Base-by-base conservation (phyloP, 2,329 filamentous ascomycete genomes). In the Ophiostoma ulmi region DNA sequence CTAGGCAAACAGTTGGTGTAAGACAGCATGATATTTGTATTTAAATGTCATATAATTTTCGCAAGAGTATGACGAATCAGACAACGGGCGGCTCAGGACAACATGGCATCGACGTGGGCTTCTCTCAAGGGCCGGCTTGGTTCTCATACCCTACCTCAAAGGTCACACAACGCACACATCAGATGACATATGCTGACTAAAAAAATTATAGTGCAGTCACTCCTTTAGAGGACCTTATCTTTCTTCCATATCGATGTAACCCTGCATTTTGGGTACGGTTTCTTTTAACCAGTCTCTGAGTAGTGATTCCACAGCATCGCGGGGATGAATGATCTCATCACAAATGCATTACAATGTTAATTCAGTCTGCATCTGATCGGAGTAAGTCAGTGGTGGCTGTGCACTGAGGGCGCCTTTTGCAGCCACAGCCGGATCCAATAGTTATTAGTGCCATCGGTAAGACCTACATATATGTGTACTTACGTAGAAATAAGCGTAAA, bases 401-500 rank as follows among this genome's bases (percentile, higher is more conserved):
- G 52, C 52, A 26, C 5, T 5, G 44, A 17, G 11, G 52, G 22
- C 52, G 52, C 48, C 48, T 22, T 20, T 22, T 26, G 3, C 22
- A 61, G 55, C 55, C 58, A 36, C 52, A 58, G 22, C n/a, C 52
- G 52, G 52, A 58, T 1, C 22, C 22, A 58, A 58, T 8, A n/a
- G 20, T 17, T 48, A 48, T 13, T 58, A n/a, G 44, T 6, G 52
- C 8, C 22, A 10, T 58, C n/a, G 52, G 31, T 31, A 26, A 35
- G 55, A 11, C n/a, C 48, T 58, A 55, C n/a, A n/a, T n/a, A n/a
- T n/a, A n/a, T n/a, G n/a, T n/a, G n/a, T n/a, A n/a, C 26, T 58
- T 35, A 26, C 26, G 55, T 61, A 31, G 26, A 35, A 63, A 63
- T 63, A 63, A 63, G 58, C 58, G 58, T 63, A 63, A 36, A 63